These are phyloP conservation scores for Calendula officinalis DNA, from an alignment of 129 eudicot genomes.

Conservation along the genomic window DNA sequence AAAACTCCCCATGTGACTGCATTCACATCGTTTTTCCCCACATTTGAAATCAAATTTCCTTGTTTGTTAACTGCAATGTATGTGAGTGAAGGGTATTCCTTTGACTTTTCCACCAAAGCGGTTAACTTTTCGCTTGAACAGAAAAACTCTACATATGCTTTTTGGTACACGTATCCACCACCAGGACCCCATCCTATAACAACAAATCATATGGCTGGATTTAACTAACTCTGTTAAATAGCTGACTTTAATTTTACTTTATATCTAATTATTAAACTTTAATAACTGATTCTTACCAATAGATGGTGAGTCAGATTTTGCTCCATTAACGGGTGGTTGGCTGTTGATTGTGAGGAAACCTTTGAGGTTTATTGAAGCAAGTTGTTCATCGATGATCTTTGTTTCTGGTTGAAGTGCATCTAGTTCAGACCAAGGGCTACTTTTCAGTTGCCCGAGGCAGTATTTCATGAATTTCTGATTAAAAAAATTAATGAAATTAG, in stretches of 20 bases:
- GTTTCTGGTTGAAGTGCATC: constrained; percentile 97
- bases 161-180: constrained; percentile 88
- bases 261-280: too few species aligned
- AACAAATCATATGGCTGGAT: not conserved
- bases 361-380: constrained; percentile 61
- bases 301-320: constrained; percentile 70
- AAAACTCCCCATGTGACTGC: constrained; percentile 95
- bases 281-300: constrained; percentile 52
- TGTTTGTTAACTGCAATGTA: constrained; percentile 75
- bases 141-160: constrained; percentile 80
- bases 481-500: constrained; percentile 1
- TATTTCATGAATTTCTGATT: constrained; percentile 70
- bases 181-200: constrained; percentile 84
- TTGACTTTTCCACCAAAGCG: constrained; percentile 65
- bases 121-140: constrained; percentile 62
- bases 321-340: constrained; percentile 94
- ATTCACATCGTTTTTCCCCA: constrained; percentile 51
- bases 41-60: constrained; percentile 59
- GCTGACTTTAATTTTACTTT: too few species aligned
- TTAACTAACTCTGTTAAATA: not conserved
- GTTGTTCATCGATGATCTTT: constrained; percentile 71
- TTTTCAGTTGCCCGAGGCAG: constrained; percentile 85
- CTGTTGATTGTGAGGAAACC: constrained; percentile 93
- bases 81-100: constrained; percentile 50
- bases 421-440: constrained; percentile 93